Evolutionary conservation across 257 asterid species (phyloP), one percentile per base, ranked within the genome.

Genomic region (Solanum commersonii): DNA sequence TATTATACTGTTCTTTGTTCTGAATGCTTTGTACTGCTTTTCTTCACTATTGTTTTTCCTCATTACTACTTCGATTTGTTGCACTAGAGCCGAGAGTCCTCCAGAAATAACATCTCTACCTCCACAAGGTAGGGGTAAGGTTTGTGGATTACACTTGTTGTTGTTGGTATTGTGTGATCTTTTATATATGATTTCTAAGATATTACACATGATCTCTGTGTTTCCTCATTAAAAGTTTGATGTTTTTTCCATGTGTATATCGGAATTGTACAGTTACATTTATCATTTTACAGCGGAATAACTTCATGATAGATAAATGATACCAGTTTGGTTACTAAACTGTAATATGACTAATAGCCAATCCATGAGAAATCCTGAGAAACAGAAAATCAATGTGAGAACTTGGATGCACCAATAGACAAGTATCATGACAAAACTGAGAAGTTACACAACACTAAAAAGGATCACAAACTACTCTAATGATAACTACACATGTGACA

Each of bases 41-140:
- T 18, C 65, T 18, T 56, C 67, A 22, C 67, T 59, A 22, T 22
- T 0, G 60, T 5, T 52, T 52, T 52, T 52, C 23, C 60, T 52
- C 60, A 16, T 52, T 0, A 52, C 23, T 52, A 52, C 60, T 52
- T 15, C 0, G 23, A 52, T 52, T 52, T 52, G 59, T 0, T 2
- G 22, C 59, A 49, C 59, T 49, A 0, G 22, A 5, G 8, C 0
- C 0, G 60, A 0, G 0, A 23, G 60, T 52, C 0, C 60, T 52
- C 0, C 23, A 16, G 0, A 15, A 52, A 52, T 0, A 52, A 52
- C 23, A 0, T 16, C 60, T 52, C 60, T 52, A 16, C 60, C 60
- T 52, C 60, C 23, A 52, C 60, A 52, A 49, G 60, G 60, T 52
- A 52, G 60, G 23, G 23, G 60, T 52, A 52, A 52, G 23, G 23